These are phyloP conservation scores for Coemansia sp. DNA, from an alignment of 192 early-diverging fungal species.

Conservation along the genomic window DNA sequence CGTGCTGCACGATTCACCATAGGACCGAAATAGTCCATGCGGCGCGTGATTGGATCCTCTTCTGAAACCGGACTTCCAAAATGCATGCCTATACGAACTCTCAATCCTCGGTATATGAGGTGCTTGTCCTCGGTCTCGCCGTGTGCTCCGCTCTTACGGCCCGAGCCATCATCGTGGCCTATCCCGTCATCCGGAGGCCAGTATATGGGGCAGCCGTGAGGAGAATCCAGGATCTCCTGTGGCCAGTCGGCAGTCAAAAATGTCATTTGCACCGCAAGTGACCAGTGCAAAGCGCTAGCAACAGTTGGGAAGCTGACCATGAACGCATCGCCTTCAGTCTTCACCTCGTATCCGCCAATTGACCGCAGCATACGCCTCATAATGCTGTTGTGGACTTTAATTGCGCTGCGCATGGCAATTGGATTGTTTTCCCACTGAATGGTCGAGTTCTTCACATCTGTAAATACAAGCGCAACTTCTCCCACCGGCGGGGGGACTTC, in stretches of 20 bases:
- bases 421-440: constrained; percentile 86
- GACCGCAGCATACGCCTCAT: constrained; percentile 80
- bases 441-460: constrained; percentile 93
- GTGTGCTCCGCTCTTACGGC: constrained; percentile 16
- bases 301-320: constrained; percentile 90
- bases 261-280: constrained; percentile 80
- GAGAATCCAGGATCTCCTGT: constrained; percentile 73
- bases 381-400: constrained; percentile 79
- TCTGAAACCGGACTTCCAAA: constrained; percentile 86
- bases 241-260: constrained; percentile 87
- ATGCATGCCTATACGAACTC: constrained; percentile 93
- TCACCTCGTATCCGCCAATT: constrained; percentile 91
- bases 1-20: constrained; percentile 88
- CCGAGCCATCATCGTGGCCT: constrained; percentile 10
- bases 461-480: constrained; percentile 85
- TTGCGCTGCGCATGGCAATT: constrained; percentile 79
- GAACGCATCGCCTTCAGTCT: constrained; percentile 93
- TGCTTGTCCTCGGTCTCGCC: constrained; percentile 35
- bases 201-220: constrained; percentile 74
- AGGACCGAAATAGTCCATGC: constrained; percentile 96
- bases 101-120: constrained; percentile 80
- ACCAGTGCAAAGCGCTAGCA: constrained; percentile 80
- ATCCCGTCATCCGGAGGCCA: constrained; percentile 53
- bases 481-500: constrained; percentile 84
- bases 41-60: constrained; percentile 80